A percentile compares a stretch with the other conserved stretches of the same genome.
Conservation (phyloP, 2,329 filamentous ascomycete genomes). For the Thelonectria rubi region DNA sequence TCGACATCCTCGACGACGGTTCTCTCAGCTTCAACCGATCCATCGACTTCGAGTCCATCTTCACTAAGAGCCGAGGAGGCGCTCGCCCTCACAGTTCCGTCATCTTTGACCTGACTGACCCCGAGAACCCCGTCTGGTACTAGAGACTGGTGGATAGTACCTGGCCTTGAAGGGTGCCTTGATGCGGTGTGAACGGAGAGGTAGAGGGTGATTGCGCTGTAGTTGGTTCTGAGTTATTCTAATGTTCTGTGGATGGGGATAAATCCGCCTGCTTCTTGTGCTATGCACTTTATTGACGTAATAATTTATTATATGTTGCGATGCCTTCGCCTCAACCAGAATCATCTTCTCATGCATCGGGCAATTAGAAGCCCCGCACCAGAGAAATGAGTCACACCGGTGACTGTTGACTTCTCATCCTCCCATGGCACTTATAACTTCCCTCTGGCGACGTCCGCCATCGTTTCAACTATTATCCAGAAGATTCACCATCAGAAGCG, state of each 20-base stretch:
- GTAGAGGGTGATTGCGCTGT: no score
- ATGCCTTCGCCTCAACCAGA: neutral
- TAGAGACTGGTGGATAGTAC: constrained; percentile 37
- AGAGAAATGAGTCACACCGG: no score
- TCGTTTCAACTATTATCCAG: no score
- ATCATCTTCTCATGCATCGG: no score
- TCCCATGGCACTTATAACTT: no score
- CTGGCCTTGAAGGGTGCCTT: no score
- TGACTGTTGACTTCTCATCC: no score
- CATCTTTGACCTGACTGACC: constrained; percentile 66
- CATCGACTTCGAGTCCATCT: constrained; percentile 65
- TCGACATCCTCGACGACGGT: constrained; percentile 65
- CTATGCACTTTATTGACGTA: neutral
- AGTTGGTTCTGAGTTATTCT: no score
- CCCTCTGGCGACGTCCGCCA: neutral
- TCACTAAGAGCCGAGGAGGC: constrained; percentile 61
- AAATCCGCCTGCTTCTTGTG: constrained; percentile 3
- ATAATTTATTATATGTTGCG: neutral
- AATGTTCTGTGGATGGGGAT: neutral
- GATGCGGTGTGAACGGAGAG: no score
- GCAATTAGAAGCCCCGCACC: no score
- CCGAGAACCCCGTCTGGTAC: constrained; percentile 60
- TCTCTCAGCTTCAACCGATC: constrained; percentile 66
- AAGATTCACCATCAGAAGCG: no score
- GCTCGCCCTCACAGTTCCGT: constrained; percentile 66